phyloP scores from a whole-genome alignment of 2,329 filamentous ascomycete species.

The Mycosphaerella sp. region DNA sequence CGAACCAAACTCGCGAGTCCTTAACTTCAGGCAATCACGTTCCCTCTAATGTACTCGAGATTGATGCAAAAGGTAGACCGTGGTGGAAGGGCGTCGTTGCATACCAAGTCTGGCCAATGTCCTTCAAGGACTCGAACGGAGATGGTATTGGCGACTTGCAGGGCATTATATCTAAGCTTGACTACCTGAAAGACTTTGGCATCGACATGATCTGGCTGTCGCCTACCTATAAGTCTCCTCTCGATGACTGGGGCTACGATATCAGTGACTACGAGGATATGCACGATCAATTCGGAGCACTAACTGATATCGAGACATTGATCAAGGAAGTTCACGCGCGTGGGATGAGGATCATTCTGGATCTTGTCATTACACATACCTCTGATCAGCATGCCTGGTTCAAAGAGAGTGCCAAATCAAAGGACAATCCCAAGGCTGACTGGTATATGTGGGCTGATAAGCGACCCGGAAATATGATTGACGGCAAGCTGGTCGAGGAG shows the following conservation, averaged over 20 bases:
- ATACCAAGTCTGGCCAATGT: conserved; percentile 44
- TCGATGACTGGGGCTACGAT: conserved; percentile 64
- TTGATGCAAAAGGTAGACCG: conserved; percentile 15
- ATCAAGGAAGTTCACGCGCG: conserved; percentile 55
- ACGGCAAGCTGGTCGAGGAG: conserved; percentile 42
- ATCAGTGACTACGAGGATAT: conserved; percentile 62
- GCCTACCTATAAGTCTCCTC: conserved; percentile 56
- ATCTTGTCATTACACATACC: conserved; percentile 74
- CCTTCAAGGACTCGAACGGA: conserved; percentile 49
- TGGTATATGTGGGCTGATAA: conserved; percentile 54
- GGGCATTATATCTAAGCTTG: conserved; percentile 57
- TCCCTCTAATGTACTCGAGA: not conserved
- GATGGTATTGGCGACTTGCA: conserved; percentile 56
- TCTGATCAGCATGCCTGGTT: conserved; percentile 59
- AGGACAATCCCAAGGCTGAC: conserved; percentile 46
- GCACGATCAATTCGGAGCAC: conserved; percentile 59
- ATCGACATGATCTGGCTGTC: conserved; percentile 62
- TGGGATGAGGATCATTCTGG: conserved; percentile 65
- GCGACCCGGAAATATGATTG: conserved; percentile 33
- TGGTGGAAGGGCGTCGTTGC: conserved; percentile 46
- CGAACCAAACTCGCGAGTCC: not conserved
- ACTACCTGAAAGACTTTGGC: conserved; percentile 55
- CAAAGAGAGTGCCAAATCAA: conserved; percentile 48
- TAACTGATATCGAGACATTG: conserved; percentile 59
- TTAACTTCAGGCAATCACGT: not conserved